Base-by-base conservation (phyloP, 1,284 basidiomycete species). In the Cronartium quercuum region DNA sequence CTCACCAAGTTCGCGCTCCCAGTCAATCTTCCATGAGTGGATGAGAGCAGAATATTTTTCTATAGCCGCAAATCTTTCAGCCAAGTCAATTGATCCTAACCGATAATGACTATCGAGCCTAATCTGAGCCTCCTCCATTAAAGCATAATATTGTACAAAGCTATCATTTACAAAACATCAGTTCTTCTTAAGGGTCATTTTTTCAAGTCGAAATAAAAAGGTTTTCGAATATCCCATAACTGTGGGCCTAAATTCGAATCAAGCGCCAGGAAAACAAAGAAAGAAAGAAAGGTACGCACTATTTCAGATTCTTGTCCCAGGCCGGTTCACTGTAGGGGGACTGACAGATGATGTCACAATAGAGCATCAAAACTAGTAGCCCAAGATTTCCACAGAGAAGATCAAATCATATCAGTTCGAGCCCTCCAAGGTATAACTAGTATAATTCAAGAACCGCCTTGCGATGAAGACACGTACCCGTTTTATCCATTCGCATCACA, bases 111-210 rank as follows among this genome's bases (percentile, higher is more conserved):
- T 68, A 34, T 68, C 66, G 29, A 68, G 66, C 18, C 41, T 29
- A n/a, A 58, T 58, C 60, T 68, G 66, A 41, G 55, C 66, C 51
- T 68, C 66, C 40, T 68, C 55, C 66, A 68, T 68, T 24, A 68
- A 41, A 41, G 35, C 66, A 58, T 68, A 68, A 60, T 68, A 68
- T 60, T 29, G 35, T 15, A 68, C 66, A 41, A 68, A 68, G 66
- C 66, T 68, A 58, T 41, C 24, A 29, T 18, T 15, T 5, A 18
- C 29, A 29, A 1, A 29, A 29, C 29, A 29, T 29, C 29, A 29
- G 29, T 29, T 29, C 2, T 29, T 29, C 2, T 29, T 29, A 29
- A 29, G 1, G 29, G 29, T 29, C 2, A 2, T 29, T 29, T 29
- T 29, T 29, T 29, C 29, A 29, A 29, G 2, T 1, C 29, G 2